Evolutionary conservation across 805 yeast species (phyloP), one percentile per base, ranked within the genome.

Genomic region (Candida broadrunensis): DNA sequence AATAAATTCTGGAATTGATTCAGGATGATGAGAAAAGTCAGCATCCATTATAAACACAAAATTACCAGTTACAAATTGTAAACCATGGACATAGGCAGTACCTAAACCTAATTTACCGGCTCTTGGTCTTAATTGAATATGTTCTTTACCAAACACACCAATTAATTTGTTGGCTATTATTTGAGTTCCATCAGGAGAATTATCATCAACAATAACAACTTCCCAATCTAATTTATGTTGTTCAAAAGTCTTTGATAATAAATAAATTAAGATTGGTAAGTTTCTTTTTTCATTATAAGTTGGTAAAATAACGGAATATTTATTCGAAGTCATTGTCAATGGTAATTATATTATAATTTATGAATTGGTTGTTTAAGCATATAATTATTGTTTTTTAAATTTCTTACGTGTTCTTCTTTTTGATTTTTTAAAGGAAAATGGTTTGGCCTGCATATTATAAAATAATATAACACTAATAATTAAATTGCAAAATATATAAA

Each of bases 31-130:
- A 5, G 88, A 81, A 65, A 85, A 84, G 58, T 84, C 91, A 14
- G 91, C 91, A 57, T 84, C 91, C 91, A 84, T 84, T 51, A 85
- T 84, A 47, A 84, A 78, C 37, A 84, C 89, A 59, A 73, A 84
- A 61, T 85, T 76, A 35, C 91, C 91, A 16, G 83, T 77, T 37
- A 77, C 88, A 51, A 55, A 81, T 58, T 85, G 74, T 50, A 84
- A 73, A 1, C 89, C 91, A 52, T 85, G 89, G 33, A 84, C 84
- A 52, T 84, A 84, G 14, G 91, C 91, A 24, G 91, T 84, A 37
- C 89, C 90, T 44, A 84, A 72, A 14, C 91, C 91, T 42, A 84
- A 72, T 60, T 85, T 84, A 33, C 90, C 90, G 2, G 85, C 80
- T 54, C 91, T 77, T 18, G 91, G 79, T 55, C 81, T 72, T 56